Percentiles rank a stretch among this genome's conserved stretches.
phyloP scores from a whole-genome alignment of 371 early-diverging fungal species.

The Vairimorpha ceranae region DNA sequence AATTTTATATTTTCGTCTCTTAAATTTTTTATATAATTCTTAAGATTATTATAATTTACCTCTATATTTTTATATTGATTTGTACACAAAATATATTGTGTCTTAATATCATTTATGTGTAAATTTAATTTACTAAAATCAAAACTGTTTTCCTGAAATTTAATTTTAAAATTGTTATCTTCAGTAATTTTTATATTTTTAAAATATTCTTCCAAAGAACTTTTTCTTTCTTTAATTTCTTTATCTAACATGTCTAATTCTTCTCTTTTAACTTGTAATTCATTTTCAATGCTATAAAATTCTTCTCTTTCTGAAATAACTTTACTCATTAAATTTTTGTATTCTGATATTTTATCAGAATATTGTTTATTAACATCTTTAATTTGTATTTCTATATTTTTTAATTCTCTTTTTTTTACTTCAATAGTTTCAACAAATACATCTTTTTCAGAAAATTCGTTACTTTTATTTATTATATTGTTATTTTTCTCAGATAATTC shows the following conservation, averaged over 20 bases:
- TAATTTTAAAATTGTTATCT: constrained; percentile 10
- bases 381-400: neutral
- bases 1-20: constrained; percentile 5
- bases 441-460: no score
- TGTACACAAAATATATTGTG: neutral
- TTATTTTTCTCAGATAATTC: no score
- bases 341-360: neutral
- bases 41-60: neutral
- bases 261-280: neutral
- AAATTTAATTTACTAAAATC: neutral
- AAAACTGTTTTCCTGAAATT: neutral
- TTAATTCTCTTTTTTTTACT: neutral
- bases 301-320: neutral
- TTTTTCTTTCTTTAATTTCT: constrained; percentile 2
- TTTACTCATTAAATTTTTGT: neutral
- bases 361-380: neutral
- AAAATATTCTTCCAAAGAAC: neutral
- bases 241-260: neutral
- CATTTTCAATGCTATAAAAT: neutral
- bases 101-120: neutral
- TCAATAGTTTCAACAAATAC: no score
- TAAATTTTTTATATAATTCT: neutral
- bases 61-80: neutral
- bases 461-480: constrained; percentile 3
- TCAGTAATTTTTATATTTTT: neutral